Percentiles rank a stretch among this genome's conserved stretches.
Evolutionary conservation across 176 grass and related monocot species (phyloP).

Genomic region (Coix lacrymajobi): DNA sequence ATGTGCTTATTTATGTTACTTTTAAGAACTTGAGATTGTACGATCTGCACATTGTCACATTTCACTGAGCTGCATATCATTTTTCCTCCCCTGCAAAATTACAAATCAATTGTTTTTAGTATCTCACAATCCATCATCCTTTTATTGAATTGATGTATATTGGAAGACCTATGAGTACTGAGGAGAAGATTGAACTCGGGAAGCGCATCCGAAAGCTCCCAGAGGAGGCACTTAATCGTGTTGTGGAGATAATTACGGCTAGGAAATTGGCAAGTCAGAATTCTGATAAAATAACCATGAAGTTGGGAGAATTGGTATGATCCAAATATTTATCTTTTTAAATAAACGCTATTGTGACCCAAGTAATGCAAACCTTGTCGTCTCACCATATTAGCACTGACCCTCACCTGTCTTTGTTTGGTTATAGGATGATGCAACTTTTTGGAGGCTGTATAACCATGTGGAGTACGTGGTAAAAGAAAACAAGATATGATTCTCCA

Average conservation of each 20-base stretch:
- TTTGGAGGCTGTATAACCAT: conserved; percentile 75
- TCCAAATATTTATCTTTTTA: neutral
- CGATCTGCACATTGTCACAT: neutral
- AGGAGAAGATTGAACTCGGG: conserved; percentile 67
- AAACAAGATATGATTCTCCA: conserved; percentile 28
- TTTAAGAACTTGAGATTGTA: neutral
- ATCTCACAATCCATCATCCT: neutral
- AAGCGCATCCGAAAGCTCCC: conserved; percentile 65
- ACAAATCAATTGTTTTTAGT: neutral
- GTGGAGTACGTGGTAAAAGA: conserved; percentile 46
- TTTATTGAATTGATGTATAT: conserved; percentile 26
- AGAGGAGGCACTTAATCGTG: conserved; percentile 39
- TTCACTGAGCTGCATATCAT: neutral
- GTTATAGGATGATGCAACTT: conserved; percentile 60
- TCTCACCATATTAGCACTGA: neutral
- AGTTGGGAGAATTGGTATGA: conserved; percentile 59
- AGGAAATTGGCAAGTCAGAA: conserved; percentile 30
- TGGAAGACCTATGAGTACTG: conserved; percentile 58
- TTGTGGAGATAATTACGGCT: conserved; percentile 46
- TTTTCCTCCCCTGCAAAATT: neutral
- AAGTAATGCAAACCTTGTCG: neutral
- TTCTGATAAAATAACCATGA: conserved; percentile 47
- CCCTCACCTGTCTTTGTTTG: conserved; percentile 6
- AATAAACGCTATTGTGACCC: neutral
- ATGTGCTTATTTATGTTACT: neutral